phyloP scores from a whole-genome alignment of 441 rosid species.

The Erysimum pusillum region DNA sequence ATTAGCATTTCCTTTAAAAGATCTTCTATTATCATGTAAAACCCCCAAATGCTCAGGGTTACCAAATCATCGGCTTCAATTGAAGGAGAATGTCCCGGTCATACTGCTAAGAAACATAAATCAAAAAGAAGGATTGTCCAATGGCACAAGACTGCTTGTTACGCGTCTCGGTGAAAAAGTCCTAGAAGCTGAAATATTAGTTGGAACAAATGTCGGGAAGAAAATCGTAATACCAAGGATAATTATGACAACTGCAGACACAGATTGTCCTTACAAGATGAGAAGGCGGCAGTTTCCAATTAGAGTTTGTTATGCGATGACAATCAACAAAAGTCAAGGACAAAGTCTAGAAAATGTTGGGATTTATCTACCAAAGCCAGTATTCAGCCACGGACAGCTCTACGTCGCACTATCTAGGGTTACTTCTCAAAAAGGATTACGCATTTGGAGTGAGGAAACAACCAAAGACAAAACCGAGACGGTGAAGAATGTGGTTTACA shows the following conservation, averaged over 20 bases:
- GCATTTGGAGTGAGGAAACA: too few species aligned
- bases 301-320: background rate
- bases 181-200: background rate
- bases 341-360: background rate
- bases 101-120: background rate
- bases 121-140: constrained; percentile 25
- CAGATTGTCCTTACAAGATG: background rate
- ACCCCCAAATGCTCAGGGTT: background rate
- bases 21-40: too few species aligned
- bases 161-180: background rate
- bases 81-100: too few species aligned
- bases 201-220: background rate
- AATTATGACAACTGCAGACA: background rate
- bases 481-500: too few species aligned
- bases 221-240: background rate
- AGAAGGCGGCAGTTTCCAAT: background rate
- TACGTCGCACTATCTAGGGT: too few species aligned
- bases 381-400: too few species aligned
- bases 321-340: background rate
- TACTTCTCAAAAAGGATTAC: too few species aligned
- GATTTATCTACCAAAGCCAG: too few species aligned
- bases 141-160: background rate
- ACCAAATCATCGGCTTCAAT: background rate
- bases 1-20: too few species aligned
- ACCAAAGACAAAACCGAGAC: too few species aligned